Percentiles rank a stretch among this genome's conserved stretches.
Evolutionary conservation across 1,284 basidiomycete genomes (phyloP).

Genomic region (Microbotryomycetes sp.): DNA sequence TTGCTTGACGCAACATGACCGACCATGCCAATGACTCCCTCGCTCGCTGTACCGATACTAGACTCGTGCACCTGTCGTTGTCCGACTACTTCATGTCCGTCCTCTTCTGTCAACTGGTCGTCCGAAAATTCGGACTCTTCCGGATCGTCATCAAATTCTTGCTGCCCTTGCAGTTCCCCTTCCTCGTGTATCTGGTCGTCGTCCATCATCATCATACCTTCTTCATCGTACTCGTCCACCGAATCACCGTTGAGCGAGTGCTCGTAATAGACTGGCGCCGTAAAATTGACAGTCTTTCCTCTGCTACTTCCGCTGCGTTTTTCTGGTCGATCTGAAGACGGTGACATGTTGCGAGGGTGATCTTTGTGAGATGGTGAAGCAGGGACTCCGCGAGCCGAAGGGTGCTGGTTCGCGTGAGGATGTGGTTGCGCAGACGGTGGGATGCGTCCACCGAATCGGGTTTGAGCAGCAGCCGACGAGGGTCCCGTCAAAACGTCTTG

Average conservation of each 20-base stretch:
- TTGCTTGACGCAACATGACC: not conserved
- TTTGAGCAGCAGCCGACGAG: conserved; percentile 33
- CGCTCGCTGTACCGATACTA: not conserved
- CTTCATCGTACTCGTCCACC: conserved; percentile 51
- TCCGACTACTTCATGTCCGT: conserved; percentile 4
- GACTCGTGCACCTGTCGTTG: not conserved
- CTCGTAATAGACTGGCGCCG: conserved; percentile 48
- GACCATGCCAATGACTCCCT: not conserved
- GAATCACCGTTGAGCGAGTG: conserved; percentile 53
- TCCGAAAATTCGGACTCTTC: conserved; percentile 30
- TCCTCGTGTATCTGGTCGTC: conserved; percentile 30
- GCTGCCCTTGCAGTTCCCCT: conserved; percentile 1
- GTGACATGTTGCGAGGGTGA: conserved; percentile 33
- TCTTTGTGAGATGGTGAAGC: conserved; percentile 34
- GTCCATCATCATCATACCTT: conserved; percentile 19
- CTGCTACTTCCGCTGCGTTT: conserved; percentile 15
- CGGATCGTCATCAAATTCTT: conserved; percentile 17
- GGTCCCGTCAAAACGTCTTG: conserved; percentile 38
- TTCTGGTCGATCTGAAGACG: not conserved
- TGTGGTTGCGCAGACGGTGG: conserved; percentile 31
- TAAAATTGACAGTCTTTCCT: conserved; percentile 43
- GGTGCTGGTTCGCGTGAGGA: conserved; percentile 30
- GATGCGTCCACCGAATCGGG: conserved; percentile 33
- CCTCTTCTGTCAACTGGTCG: conserved; percentile 27
- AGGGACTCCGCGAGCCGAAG: conserved; percentile 29